These are phyloP conservation scores for Candida labiduridarum DNA, from an alignment of 1,139 yeast genomes.

Conservation along the genomic window DNA sequence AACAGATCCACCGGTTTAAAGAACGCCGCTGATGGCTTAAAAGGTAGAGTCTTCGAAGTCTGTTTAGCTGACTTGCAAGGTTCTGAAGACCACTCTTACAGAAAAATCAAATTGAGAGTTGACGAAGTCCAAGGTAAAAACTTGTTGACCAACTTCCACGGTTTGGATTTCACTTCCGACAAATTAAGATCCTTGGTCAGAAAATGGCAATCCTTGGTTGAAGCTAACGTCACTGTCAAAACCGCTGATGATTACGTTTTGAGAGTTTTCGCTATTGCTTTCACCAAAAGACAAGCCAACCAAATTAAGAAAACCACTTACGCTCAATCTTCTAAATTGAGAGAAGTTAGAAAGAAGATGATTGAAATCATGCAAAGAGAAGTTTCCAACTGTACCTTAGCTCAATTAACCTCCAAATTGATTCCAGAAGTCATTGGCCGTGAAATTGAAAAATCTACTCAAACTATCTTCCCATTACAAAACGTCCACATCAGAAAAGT, in stretches of 20 bases:
- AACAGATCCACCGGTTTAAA: constrained; percentile 55
- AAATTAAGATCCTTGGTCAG: constrained; percentile 55
- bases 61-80: constrained; percentile 55
- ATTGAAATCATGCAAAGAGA: constrained; percentile 55
- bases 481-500: constrained; percentile 57
- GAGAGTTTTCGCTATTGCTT: constrained; percentile 54
- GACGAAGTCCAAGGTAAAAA: constrained; percentile 58
- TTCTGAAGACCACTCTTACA: constrained; percentile 54
- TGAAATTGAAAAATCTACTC: constrained; percentile 55
- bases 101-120: constrained; percentile 55
- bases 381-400: constrained; percentile 52
- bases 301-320: constrained; percentile 54
- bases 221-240: constrained; percentile 54
- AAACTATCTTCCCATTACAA: constrained; percentile 54
- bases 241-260: constrained; percentile 53
- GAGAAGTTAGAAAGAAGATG: constrained; percentile 56
- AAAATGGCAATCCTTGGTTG: constrained; percentile 58
- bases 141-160: constrained; percentile 58
- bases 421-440: constrained; percentile 57
- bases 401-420: constrained; percentile 54
- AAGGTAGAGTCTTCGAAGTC: constrained; percentile 55
- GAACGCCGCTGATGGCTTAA: constrained; percentile 55
- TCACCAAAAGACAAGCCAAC: constrained; percentile 56
- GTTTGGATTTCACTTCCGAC: constrained; percentile 53
- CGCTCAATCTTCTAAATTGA: constrained; percentile 54